Evolutionary conservation across 257 asterid genomes (phyloP).

Genomic region (Salvia rosmarinus): DNA sequence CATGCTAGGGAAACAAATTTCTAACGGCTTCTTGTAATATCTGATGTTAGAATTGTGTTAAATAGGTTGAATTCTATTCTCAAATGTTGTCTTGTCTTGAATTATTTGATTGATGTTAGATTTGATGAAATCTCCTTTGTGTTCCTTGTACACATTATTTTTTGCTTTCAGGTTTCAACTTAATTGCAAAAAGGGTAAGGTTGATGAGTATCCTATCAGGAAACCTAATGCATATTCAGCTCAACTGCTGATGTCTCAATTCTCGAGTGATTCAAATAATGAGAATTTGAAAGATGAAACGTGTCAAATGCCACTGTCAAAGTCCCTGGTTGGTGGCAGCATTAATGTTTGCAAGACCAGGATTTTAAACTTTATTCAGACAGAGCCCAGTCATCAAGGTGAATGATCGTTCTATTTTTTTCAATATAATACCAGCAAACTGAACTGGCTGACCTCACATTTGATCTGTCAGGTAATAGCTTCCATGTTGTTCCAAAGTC

Average conservation of each 20-base stretch:
- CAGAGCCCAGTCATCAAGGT: constrained; percentile 86
- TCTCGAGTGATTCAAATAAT: constrained; percentile 63
- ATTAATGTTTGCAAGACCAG: constrained; percentile 78
- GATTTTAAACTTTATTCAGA: constrained; percentile 59
- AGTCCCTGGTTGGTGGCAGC: constrained; percentile 79
- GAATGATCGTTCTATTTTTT: constrained; percentile 32
- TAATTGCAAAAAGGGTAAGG: constrained; percentile 73
- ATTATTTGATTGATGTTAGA: not conserved
- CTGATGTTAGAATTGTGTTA: not conserved
- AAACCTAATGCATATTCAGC: constrained; percentile 50
- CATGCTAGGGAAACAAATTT: not conserved
- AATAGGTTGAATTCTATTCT: constrained; percentile 11
- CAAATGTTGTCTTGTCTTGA: not conserved
- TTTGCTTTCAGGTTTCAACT: constrained; percentile 68
- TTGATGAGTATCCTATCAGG: constrained; percentile 55
- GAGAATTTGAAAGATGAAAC: constrained; percentile 74
- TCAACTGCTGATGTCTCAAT: constrained; percentile 48
- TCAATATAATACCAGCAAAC: constrained; percentile 22
- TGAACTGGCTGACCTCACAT: constrained; percentile 37
- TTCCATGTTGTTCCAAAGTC: constrained; percentile 61
- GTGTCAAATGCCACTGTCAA: constrained; percentile 74
- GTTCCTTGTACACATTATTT: constrained; percentile 25
- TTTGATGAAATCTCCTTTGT: not conserved
- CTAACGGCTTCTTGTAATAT: constrained; percentile 15
- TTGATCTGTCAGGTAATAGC: constrained; percentile 62